Conservation (phyloP, 805 yeast species). For the Wilhelminamyces savonicus region DNA sequence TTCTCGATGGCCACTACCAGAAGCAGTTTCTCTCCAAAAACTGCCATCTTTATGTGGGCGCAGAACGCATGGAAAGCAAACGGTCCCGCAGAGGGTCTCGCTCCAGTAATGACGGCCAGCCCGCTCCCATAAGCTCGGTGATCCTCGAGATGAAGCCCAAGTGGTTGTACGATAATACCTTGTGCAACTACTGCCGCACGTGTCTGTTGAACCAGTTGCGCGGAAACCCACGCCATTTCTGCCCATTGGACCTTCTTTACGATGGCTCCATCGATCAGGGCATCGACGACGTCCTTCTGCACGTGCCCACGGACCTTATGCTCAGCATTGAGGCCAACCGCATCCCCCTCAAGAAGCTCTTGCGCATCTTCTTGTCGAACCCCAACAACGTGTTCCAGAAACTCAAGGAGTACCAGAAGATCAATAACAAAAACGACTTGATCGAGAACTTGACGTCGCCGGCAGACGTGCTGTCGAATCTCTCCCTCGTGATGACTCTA, state of each 20-base stretch:
- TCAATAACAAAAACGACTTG: slow-evolving; percentile 24
- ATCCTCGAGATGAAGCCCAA: slow-evolving; percentile 55
- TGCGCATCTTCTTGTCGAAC: slow-evolving; percentile 23
- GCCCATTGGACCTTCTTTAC: slow-evolving; percentile 41
- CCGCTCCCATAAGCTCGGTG: slow-evolving; percentile 4
- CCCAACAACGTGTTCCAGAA: slow-evolving; percentile 21
- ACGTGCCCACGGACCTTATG: slow-evolving; percentile 13
- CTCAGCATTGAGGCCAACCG: slow-evolving; percentile 14
- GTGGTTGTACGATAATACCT: slow-evolving; percentile 46
- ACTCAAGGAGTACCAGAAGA: slow-evolving; percentile 27
- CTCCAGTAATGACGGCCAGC: slow-evolving; percentile 4
- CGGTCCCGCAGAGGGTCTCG: slow-evolving; percentile 1
- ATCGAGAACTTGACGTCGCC: slow-evolving; percentile 22
- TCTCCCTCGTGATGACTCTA: slow-evolving; percentile 44
- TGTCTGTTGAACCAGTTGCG: slow-evolving; percentile 44
- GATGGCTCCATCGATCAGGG: slow-evolving; percentile 26
- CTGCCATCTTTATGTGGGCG: slow-evolving; percentile 22
- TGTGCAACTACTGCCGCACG: slow-evolving; percentile 46
- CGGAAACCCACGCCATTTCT: slow-evolving; percentile 31
- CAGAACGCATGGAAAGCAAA: slow-evolving; percentile 1
- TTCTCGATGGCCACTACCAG: slow-evolving; percentile 26
- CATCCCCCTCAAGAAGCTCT: slow-evolving; percentile 30
- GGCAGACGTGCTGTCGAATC: slow-evolving; percentile 34
- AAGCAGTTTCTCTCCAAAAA: slow-evolving; percentile 26
- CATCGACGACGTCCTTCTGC: slow-evolving; percentile 22